Base-by-base conservation (phyloP, 2,329 filamentous ascomycete genomes). In the Periconia sp. region DNA sequence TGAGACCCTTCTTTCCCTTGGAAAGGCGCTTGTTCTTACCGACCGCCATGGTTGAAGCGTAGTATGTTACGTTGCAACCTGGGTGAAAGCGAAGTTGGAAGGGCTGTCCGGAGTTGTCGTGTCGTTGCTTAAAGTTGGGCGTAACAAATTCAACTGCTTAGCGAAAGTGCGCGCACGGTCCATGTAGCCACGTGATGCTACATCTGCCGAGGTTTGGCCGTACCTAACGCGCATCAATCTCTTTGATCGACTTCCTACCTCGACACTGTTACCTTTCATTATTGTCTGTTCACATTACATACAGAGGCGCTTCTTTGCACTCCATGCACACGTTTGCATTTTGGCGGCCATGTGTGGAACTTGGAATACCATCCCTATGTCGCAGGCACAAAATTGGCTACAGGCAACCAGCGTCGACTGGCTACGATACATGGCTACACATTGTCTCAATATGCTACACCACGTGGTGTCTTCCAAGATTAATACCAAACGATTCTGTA, bases 21-120 rank as follows among this genome's bases (percentile, higher is more conserved):
- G 94, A 97, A 85, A 99, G 88, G 86, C 94, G 92, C 92, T 99
- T 99, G 89, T 99, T 99, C 91, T 91, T 91, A 84, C 88, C 88
- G 80, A 91, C 88, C 85, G 88, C 88, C 88, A 91, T 89, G 79
- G 79, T 87, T 86, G 82, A 82, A 83, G 85, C 79, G 79, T 74
- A 66, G 61, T n/a, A n/a, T n/a, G n/a, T n/a, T n/a, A n/a, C n/a
- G n/a, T n/a, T n/a, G n/a, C n/a, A n/a, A n/a, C n/a, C n/a, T n/a
- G n/a, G n/a, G n/a, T n/a, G 59, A 18, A 31, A 6, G 60, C 63
- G 65, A 57, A 61, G 60, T 65, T 68, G 63, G 63, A 15, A 43
- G 62, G 61, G 61, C 53, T 58, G 57, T 55, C 49, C 63, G 58
- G 65, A 60, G 66, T 68, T 65, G 70, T 71, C 63, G 70, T 66